Percentiles rank a stretch among this genome's conserved stretches.
Conservation (phyloP, 495 filamentous ascomycete species). For the Cenococcum geophilum region DNA sequence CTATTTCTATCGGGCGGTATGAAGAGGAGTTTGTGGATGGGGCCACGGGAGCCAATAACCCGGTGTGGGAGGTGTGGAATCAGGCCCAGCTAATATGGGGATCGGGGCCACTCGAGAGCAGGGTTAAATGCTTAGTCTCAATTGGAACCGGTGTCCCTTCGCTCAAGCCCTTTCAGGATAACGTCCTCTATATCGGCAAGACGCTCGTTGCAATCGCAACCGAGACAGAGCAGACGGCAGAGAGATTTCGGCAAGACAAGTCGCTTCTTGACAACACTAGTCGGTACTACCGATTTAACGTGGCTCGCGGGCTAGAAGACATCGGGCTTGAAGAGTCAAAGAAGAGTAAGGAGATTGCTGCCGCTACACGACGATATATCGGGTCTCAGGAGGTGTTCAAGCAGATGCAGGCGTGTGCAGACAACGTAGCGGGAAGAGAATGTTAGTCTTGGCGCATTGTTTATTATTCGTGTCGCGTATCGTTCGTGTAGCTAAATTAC, state of each 20-base stretch:
- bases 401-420: conserved; percentile 6
- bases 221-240: conserved; percentile 5
- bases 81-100: conserved; percentile 43
- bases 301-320: conserved; percentile 1
- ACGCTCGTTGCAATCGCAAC: conserved; percentile 5
- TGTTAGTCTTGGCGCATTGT: conserved; percentile 14
- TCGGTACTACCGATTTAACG: conserved; percentile 11
- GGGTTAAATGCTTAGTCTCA: conserved; percentile 43
- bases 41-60: conserved; percentile 44
- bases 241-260: conserved; percentile 3
- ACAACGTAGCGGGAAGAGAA: conserved; percentile 18
- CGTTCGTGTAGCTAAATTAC: conserved; percentile 17
- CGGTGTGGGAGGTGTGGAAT: conserved; percentile 43
- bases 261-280: background rate
- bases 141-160: conserved; percentile 39
- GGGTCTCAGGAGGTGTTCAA: conserved; percentile 1
- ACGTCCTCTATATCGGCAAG: conserved; percentile 1
- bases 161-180: conserved; percentile 4
- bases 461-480: background rate
- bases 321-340: conserved; percentile 6
- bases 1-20: conserved; percentile 6
- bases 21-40: conserved; percentile 42
- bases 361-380: conserved; percentile 2
- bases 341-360: conserved; percentile 4
- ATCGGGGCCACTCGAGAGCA: conserved; percentile 26